Evolutionary conservation across 352 stramenopile species (phyloP).

Genomic region (Pythium sukuiense): DNA sequence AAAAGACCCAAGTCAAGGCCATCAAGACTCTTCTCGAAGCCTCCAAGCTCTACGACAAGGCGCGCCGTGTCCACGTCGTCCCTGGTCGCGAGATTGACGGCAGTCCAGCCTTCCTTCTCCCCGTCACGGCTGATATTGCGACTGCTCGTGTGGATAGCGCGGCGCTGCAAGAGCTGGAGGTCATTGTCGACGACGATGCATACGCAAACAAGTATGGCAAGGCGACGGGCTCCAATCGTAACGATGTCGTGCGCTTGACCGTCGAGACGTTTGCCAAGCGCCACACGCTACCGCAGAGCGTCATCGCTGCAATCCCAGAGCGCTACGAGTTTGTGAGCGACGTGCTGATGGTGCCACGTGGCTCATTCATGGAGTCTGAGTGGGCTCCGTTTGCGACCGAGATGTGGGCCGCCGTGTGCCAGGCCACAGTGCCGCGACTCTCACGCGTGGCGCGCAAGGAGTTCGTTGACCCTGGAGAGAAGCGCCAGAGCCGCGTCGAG

Average conservation of each 20-base stretch:
- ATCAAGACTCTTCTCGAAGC: slow-evolving; percentile 78
- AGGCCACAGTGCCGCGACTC: slow-evolving; percentile 47
- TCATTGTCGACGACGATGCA: slow-evolving; percentile 56
- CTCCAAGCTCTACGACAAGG: slow-evolving; percentile 72
- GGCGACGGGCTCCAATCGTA: slow-evolving; percentile 64
- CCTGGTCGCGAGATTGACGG: slow-evolving; percentile 21
- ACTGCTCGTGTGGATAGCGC: slow-evolving; percentile 25
- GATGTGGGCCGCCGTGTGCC: slow-evolving; percentile 72
- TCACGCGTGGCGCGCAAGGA: slow-evolving; percentile 80
- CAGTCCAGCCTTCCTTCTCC: slow-evolving; percentile 57
- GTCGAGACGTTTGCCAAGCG: slow-evolving; percentile 54
- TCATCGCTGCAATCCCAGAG: slow-evolving; percentile 37
- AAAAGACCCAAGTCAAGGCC: slow-evolving; percentile 73
- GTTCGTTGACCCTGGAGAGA: slow-evolving; percentile 77
- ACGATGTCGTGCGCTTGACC: slow-evolving; percentile 64
- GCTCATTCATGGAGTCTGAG: slow-evolving; percentile 56
- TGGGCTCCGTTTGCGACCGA: slow-evolving; percentile 53
- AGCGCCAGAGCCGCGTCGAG: slow-evolving; percentile 78
- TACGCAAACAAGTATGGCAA: slow-evolving; percentile 82
- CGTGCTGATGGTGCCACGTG: slow-evolving; percentile 66
- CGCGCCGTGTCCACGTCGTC: slow-evolving; percentile 61
- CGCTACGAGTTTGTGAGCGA: slow-evolving; percentile 83
- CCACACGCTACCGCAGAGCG: slow-evolving; percentile 32
- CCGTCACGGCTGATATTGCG: slow-evolving; percentile 47
- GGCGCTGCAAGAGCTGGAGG: slow-evolving; percentile 37